phyloP scores from a whole-genome alignment of 495 filamentous ascomycete genomes.

The Mycothermus thermophilus region DNA sequence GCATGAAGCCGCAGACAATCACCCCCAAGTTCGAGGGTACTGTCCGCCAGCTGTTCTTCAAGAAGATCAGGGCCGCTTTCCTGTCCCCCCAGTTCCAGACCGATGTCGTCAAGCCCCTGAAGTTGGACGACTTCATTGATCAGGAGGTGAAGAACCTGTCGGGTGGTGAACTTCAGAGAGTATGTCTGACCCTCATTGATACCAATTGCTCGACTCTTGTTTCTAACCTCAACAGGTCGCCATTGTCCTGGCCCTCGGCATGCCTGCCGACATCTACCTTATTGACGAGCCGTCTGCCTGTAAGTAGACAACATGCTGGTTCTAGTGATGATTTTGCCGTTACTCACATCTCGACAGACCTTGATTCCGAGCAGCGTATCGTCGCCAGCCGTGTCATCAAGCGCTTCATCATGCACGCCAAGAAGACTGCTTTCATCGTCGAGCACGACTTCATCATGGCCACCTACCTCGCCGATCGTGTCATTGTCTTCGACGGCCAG shows the following conservation, averaged over 20 bases:
- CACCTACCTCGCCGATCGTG: conserved; percentile 87
- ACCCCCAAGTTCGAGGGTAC: conserved; percentile 94
- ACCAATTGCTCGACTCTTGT: neutral
- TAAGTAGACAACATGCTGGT: conserved; percentile 7
- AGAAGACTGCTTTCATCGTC: conserved; percentile 98
- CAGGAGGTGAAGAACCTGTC: conserved; percentile 98
- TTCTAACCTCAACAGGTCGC: conserved; percentile 43
- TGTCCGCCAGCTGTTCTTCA: conserved; percentile 62
- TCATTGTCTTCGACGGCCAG: conserved; percentile 94
- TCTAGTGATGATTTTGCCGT: no score
- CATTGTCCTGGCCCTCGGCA: conserved; percentile 85
- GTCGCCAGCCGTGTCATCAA: conserved; percentile 94
- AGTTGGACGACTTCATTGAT: conserved; percentile 97
- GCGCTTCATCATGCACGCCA: conserved; percentile 98
- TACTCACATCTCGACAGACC: no score
- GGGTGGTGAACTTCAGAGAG: conserved; percentile 94
- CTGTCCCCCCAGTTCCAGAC: conserved; percentile 96
- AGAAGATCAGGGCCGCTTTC: conserved; percentile 92
- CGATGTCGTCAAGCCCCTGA: conserved; percentile 96
- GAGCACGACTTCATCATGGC: conserved; percentile 99
- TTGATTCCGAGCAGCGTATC: conserved; percentile 98
- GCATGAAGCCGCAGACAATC: conserved; percentile 99
- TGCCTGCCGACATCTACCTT: conserved; percentile 96
- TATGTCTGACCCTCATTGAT: conserved; percentile 2
- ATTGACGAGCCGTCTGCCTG: conserved; percentile 60